These are phyloP conservation scores for Leishmania tarentolae DNA, from an alignment of 208 protist genomes.

Conservation along the genomic window DNA sequence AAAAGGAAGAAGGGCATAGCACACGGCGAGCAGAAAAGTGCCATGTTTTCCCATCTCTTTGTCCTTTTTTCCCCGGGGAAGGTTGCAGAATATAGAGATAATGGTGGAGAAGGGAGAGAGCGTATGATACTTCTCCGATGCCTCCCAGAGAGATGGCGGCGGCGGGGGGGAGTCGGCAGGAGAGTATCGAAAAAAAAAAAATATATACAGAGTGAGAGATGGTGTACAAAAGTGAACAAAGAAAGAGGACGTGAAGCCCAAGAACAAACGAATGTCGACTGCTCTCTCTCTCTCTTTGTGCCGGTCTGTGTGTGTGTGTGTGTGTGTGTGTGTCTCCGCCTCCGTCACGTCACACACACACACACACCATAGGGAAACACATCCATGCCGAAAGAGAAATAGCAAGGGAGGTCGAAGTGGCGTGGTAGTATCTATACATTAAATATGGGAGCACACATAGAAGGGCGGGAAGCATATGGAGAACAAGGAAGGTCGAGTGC, in stretches of 20 bases:
- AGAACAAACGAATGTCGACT: neutral
- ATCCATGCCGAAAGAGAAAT: neutral
- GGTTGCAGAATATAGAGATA: neutral
- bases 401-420: neutral
- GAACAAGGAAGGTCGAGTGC: neutral
- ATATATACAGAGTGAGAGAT: neutral
- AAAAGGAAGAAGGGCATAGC: neutral
- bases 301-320: no score
- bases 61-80: neutral
- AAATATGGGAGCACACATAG: neutral
- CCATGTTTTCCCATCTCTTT: no score
- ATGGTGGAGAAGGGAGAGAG: no score
- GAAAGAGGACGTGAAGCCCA: neutral
- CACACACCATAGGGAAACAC: neutral
- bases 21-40: neutral
- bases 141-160: neutral
- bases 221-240: constrained; percentile 4
- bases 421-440: constrained; percentile 1
- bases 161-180: neutral
- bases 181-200: neutral
- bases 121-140: neutral
- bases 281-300: no score
- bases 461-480: neutral
- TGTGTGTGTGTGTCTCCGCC: neutral
- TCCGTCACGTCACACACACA: no score